Conservation (phyloP, 75 land plant genomes). For the Sequoiadendron giganteum region DNA sequence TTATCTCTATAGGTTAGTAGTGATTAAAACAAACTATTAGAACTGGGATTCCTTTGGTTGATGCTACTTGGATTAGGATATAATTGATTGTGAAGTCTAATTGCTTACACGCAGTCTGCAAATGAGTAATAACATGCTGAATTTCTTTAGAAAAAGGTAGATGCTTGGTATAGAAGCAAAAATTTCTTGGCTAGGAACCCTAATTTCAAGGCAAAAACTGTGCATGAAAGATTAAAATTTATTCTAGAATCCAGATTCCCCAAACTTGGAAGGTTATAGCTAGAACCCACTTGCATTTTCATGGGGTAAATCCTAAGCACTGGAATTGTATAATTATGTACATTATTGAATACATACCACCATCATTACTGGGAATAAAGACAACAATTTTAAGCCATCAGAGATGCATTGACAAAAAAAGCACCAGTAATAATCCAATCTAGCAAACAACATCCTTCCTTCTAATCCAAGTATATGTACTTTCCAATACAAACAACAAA, state of each 20-base stretch:
- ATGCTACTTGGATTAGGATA: background rate
- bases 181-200: background rate
- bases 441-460: constrained; percentile 6
- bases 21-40: constrained; percentile 7
- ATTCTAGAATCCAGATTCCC: constrained; percentile 2
- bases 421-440: constrained; percentile 7
- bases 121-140: background rate
- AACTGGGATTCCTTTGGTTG: constrained; percentile 6
- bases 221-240: background rate
- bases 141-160: background rate
- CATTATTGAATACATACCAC: constrained; percentile 1
- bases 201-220: background rate
- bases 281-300: background rate
- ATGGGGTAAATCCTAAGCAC: background rate
- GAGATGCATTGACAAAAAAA: constrained; percentile 3
- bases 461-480: background rate
- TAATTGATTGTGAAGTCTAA: background rate
- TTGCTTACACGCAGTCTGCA: background rate
- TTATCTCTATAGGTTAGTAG: background rate
- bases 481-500: background rate
- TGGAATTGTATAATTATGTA: constrained; percentile 2
- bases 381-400: background rate
- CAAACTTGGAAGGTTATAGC: background rate
- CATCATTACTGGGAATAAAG: background rate
- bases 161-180: background rate